A percentile compares a stretch with the other conserved stretches of the same genome.
phyloP scores from a whole-genome alignment of 768 basidiomycete species.

The Leccinum ochraceum region DNA sequence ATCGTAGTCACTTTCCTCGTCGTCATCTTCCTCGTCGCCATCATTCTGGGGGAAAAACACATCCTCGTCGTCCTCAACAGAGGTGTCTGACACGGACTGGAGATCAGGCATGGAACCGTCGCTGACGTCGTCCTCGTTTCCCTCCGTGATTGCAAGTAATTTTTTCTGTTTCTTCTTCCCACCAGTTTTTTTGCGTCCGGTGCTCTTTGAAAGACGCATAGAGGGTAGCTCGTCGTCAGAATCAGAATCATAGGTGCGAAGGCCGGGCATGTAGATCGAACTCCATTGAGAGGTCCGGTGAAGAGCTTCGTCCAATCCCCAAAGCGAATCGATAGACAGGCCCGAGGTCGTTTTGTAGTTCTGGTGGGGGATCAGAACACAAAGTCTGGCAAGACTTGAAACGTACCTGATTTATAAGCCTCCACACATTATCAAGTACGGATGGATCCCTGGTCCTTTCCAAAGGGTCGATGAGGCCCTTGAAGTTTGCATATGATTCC shows the following conservation, averaged over 20 bases:
- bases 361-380: constrained; percentile 37
- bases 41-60: constrained; percentile 29
- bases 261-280: constrained; percentile 36
- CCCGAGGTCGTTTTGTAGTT: constrained; percentile 59
- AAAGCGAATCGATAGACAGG: constrained; percentile 59
- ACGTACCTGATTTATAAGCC: constrained; percentile 57
- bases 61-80: constrained; percentile 45
- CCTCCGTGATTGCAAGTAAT: constrained; percentile 53
- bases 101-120: constrained; percentile 66
- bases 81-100: constrained; percentile 64
- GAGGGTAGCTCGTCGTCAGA: constrained; percentile 28
- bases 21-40: constrained; percentile 37
- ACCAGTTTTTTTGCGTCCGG: constrained; percentile 18
- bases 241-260: constrained; percentile 23
- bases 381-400: neutral
- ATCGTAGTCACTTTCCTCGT: constrained; percentile 35
- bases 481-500: constrained; percentile 47
- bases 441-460: constrained; percentile 50
- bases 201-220: constrained; percentile 11
- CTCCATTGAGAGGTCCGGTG: constrained; percentile 62
- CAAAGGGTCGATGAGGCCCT: constrained; percentile 60
- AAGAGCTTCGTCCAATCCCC: constrained; percentile 57
- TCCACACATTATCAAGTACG: constrained; percentile 66
- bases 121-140: constrained; percentile 39
- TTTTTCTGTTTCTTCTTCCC: constrained; percentile 37